Base-by-base conservation (phyloP, 228 moss, liverwort and hornwort species). In the Sphagnum magellanicum region DNA sequence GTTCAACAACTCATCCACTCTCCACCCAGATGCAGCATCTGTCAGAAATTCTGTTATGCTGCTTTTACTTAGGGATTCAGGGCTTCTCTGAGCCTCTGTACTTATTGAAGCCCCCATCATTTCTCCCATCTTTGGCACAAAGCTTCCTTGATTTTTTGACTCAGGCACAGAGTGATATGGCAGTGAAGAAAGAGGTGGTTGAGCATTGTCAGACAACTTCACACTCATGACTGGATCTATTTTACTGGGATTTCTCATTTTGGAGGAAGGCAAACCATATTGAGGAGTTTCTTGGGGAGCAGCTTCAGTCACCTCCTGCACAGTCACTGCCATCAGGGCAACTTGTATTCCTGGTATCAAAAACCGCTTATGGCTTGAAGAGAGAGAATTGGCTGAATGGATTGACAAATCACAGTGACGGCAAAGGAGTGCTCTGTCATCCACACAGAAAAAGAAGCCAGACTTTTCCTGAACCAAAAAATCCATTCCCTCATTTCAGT, bases 391-490 rank as follows among this genome's bases (percentile, higher is more conserved):
- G 0, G 73, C 87, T 1, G 74, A 74, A 72, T 97, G 97, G 61
- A 97, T 93, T 0, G 91, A 90, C 0, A 97, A 84, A 50, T 97
- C 97, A 70, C 97, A 97, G 72, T 89, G 84, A 52, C 97, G 87
- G 50, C 97, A 97, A 5, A 97, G 74, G 13, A 97, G 69, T 63
- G 97, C 97, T 5, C 97, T 85, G 71, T 97, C 97, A 48, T 91
- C 91, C 67, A 90, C 16, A 58, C 97, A 97, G 74, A 97, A 97
- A 66, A 93, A 93, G 61, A 85, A 97, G 6, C 84, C 93, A 6
- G 76, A 75, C 73, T 87, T 91, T 50, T 97, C 97, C 97, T 97
- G 80, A 72, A 82, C 58, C 32, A 2, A 32, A 32, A 32, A 32
- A 32, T 32, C 32, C 32, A 32, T 32, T 3, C 32, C 32, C 32